phyloP scores from a whole-genome alignment of 164 flowering plant genomes.

The Piper longum region DNA sequence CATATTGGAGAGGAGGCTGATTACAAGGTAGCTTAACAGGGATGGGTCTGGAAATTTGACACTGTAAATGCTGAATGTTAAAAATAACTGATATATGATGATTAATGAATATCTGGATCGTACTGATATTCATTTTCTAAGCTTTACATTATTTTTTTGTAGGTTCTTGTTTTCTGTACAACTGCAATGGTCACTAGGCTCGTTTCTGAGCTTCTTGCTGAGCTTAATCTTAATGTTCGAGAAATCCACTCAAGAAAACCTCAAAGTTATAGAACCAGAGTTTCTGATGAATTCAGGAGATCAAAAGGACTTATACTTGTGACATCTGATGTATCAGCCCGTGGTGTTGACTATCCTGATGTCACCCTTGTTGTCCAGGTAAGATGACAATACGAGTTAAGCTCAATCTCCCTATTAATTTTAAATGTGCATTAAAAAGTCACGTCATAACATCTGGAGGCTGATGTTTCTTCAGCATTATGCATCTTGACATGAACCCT shows the following conservation, averaged over 20 bases:
- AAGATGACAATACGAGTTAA: background rate
- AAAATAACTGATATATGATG: no score
- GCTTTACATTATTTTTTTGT: constrained; percentile 2
- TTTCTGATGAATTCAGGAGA: constrained; percentile 94
- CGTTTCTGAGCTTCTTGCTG: constrained; percentile 70
- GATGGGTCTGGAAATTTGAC: background rate
- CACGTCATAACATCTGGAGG: no score
- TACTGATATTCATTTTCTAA: no score
- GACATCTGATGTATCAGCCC: constrained; percentile 99
- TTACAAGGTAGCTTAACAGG: constrained; percentile 51
- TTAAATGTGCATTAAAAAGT: no score
- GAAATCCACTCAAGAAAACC: constrained; percentile 96
- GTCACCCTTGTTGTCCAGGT: constrained; percentile 97
- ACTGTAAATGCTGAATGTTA: background rate
- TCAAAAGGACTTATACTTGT: constrained; percentile 95
- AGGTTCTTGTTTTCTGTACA: constrained; percentile 96
- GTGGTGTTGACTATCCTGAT: constrained; percentile 99
- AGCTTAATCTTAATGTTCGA: constrained; percentile 75
- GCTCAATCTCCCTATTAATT: no score
- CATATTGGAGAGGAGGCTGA: constrained; percentile 81
- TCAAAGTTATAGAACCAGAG: constrained; percentile 81
- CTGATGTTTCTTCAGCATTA: no score
- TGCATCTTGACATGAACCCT: background rate
- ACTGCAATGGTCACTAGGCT: constrained; percentile 91
- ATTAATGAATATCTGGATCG: no score